Evolutionary conservation across 2,329 filamentous ascomycete species (phyloP).

Genomic region (Phaeosphaeria sp.): DNA sequence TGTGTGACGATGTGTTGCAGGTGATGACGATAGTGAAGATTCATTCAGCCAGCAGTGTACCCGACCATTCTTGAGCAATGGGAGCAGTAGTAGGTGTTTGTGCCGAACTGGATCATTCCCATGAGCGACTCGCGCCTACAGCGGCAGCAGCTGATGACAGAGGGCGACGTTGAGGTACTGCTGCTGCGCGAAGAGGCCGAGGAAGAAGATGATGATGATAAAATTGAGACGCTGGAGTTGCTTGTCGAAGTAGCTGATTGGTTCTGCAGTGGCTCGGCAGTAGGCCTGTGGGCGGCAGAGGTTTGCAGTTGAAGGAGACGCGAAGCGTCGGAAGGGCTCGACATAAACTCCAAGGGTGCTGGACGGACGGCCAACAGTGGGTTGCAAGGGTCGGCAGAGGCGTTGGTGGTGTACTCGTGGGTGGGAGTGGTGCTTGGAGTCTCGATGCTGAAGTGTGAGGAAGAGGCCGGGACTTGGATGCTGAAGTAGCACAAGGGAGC

Average conservation of each 20-base stretch:
- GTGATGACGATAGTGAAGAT: not conserved
- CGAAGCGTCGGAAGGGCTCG: conserved; percentile 36
- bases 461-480: conserved; percentile 18
- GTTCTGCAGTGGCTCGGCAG: conserved; percentile 33
- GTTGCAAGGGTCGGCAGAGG: conserved; percentile 38
- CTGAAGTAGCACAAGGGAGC: conserved; percentile 34
- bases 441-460: conserved; percentile 40
- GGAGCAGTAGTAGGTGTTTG: conserved; percentile 50
- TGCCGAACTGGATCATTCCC: conserved; percentile 47
- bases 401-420: conserved; percentile 30
- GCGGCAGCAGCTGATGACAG: conserved; percentile 39
- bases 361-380: conserved; percentile 44
- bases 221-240: conserved; percentile 9
- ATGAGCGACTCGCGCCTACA: conserved; percentile 41
- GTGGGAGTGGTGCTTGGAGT: conserved; percentile 34
- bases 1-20: not conserved
- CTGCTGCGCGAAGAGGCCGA: conserved; percentile 17
- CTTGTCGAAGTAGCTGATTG: conserved; percentile 8
- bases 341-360: conserved; percentile 23
- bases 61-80: conserved; percentile 50
- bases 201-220: conserved; percentile 18
- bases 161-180: conserved; percentile 18
- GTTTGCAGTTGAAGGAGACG: conserved; percentile 50
- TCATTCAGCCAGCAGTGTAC: conserved; percentile 43
- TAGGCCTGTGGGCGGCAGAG: conserved; percentile 42